Conservation (phyloP, 2,329 filamentous ascomycete species). For the Akanthomyces muscarius region DNA sequence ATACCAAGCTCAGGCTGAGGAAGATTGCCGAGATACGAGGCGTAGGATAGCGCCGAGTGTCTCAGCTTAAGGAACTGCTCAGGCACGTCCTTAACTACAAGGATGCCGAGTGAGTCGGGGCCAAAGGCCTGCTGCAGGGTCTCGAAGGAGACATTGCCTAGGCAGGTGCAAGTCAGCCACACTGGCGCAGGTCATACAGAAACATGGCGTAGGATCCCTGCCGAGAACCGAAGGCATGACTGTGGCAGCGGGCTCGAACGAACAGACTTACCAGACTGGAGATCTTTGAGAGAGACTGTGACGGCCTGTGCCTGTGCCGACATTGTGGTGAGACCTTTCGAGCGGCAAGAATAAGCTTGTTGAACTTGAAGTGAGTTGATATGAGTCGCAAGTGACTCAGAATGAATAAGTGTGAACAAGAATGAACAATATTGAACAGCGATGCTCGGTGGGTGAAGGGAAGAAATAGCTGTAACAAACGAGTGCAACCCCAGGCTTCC, state of each 20-base stretch:
- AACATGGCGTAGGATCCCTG: not conserved
- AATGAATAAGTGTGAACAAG: not conserved
- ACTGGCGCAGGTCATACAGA: not conserved
- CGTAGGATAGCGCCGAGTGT: constrained; percentile 72
- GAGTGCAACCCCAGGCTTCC: not conserved
- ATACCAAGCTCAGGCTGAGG: constrained; percentile 65
- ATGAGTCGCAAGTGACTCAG: not conserved
- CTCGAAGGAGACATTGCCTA: constrained; percentile 61
- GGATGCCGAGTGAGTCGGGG: constrained; percentile 82
- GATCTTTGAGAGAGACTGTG: constrained; percentile 58
- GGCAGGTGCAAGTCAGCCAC: not conserved
- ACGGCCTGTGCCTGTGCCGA: constrained; percentile 50
- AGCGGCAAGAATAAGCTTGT: not conserved
- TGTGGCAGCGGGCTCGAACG: not conserved
- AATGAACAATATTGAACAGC: not conserved
- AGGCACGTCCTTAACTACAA: constrained; percentile 86
- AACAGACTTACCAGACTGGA: constrained; percentile 49
- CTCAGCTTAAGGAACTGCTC: constrained; percentile 67
- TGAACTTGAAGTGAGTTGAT: not conserved
- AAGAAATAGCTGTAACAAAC: not conserved
- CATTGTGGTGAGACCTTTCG: constrained; percentile 31
- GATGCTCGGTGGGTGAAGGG: not conserved
- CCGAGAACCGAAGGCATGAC: not conserved
- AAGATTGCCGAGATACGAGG: constrained; percentile 84
- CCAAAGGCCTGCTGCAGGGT: constrained; percentile 79